Conservation (phyloP, 192 early-diverging fungal genomes). For the Backusella circina region DNA sequence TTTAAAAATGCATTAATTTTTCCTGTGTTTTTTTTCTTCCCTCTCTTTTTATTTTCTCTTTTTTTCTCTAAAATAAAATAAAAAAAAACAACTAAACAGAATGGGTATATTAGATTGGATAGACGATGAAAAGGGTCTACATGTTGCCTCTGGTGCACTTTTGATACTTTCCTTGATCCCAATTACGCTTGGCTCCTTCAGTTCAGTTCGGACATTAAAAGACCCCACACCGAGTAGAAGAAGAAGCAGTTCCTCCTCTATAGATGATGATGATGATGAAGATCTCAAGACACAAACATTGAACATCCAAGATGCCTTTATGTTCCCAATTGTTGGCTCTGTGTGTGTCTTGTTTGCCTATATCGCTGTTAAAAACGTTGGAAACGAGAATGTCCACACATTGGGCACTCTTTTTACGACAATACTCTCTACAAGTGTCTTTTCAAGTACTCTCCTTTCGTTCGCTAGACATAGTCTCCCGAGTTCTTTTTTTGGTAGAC, state of each 20-base stretch:
- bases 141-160: slow-evolving; percentile 79
- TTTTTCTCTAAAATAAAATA: background rate
- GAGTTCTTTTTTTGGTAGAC: slow-evolving; percentile 36
- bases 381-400: background rate
- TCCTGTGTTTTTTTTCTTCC: slow-evolving; percentile 2
- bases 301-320: slow-evolving; percentile 81
- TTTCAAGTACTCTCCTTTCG: slow-evolving; percentile 54
- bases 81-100: no score
- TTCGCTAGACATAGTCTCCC: slow-evolving; percentile 46
- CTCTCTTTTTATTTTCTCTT: background rate
- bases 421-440: slow-evolving; percentile 31
- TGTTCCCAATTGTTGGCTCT: slow-evolving; percentile 91
- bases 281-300: slow-evolving; percentile 76
- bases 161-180: slow-evolving; percentile 81
- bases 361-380: slow-evolving; percentile 50
- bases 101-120: background rate
- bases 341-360: slow-evolving; percentile 83
- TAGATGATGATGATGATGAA: slow-evolving; percentile 54
- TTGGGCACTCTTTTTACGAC: slow-evolving; percentile 59
- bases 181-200: slow-evolving; percentile 82
- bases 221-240: slow-evolving; percentile 29
- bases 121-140: slow-evolving; percentile 37
- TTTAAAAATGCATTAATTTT: slow-evolving; percentile 2
- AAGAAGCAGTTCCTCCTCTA: slow-evolving; percentile 29
- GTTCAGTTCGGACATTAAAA: slow-evolving; percentile 41